These are phyloP conservation scores for Neohortaea acidophila DNA, from an alignment of 495 filamentous ascomycete genomes.

Conservation along the genomic window DNA sequence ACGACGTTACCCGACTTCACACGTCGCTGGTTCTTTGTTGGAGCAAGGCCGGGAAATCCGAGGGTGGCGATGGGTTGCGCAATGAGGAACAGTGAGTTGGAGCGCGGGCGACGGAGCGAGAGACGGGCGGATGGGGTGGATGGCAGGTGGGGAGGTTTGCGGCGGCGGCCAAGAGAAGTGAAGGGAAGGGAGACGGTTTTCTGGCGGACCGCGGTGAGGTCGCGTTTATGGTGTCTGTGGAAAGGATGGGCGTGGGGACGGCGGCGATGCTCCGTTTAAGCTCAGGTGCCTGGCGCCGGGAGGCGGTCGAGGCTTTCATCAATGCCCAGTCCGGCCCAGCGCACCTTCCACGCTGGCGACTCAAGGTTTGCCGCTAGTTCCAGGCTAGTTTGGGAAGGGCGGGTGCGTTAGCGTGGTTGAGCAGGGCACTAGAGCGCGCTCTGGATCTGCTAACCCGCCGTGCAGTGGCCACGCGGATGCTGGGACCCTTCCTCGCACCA, in stretches of 20 bases:
- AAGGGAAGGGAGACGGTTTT: too few relatives aligned
- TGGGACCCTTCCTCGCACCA: too few relatives aligned
- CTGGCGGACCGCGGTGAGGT: slow-evolving; percentile 1
- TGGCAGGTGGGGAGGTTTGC: neutral
- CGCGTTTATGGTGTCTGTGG: too few relatives aligned
- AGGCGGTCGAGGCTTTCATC: slow-evolving; percentile 21
- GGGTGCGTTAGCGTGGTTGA: too few relatives aligned
- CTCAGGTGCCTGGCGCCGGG: slow-evolving; percentile 15
- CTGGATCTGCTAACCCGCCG: too few relatives aligned
- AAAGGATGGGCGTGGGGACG: too few relatives aligned
- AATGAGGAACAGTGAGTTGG: neutral
- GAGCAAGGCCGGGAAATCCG: neutral
- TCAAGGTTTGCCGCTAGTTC: too few relatives aligned
- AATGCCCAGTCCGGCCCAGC: too few relatives aligned
- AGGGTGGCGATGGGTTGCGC: neutral
- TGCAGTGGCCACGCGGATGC: too few relatives aligned
- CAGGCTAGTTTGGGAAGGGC: too few relatives aligned
- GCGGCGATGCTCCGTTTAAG: slow-evolving; percentile 20
- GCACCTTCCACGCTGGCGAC: too few relatives aligned
- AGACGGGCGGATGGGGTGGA: neutral
- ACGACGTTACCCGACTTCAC: neutral
- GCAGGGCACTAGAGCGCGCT: too few relatives aligned
- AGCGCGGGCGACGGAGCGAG: neutral
- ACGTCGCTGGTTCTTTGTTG: neutral
- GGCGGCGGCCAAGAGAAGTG: neutral